Evolutionary conservation across 2,329 filamentous ascomycete genomes (phyloP), one percentile per base, ranked within the genome.

Genomic region (Colletotrichum sp.): DNA sequence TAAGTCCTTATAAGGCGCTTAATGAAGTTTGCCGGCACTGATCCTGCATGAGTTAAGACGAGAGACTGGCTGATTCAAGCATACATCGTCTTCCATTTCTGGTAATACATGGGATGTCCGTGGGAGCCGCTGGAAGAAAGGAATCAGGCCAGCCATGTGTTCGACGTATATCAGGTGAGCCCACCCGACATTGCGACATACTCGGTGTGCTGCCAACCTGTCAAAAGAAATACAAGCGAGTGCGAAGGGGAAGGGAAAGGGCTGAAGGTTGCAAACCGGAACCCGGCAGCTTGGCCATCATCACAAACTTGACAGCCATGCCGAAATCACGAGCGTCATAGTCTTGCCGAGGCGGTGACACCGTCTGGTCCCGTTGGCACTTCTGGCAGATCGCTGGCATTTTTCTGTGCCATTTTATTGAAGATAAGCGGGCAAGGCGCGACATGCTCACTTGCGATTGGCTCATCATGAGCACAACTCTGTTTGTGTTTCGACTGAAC

Each of bases 401-500:
- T 61, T 28, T 28, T 36, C 4, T 26, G 57, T 36, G 15, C 32
- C 24, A 9, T 21, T 61, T 26, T 24, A 5, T 24, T 43, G 16
- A 30, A 5, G 18, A 48, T 52, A 61, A 70, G 59, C 28, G 67
- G 36, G 26, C 26, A 36, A 70, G 28, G 57, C 57, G 57, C 57
- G 21, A 28, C 24, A 63, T 18, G 15, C 39, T 28, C 32, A 43
- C 28, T 76, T 66, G 65, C 70, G 70, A 76, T 74, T 76, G 64
- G 65, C 28, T 60, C 59, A 59, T 73, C 65, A 59, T 43, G 15
- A 18, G 8, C 12, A 15, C 74, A 69, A 65, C 59, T 69, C 34
- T 69, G 43, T 75, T 60, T 34, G 59, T 16, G 74, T 69, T 76
- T 76, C 74, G 48, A 69, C 70, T 69, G 73, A 74, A 68, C 65